Evolutionary conservation across 192 early-diverging fungal species (phyloP), one percentile per base, ranked within the genome.

Genomic region (Linderina pennispora): DNA sequence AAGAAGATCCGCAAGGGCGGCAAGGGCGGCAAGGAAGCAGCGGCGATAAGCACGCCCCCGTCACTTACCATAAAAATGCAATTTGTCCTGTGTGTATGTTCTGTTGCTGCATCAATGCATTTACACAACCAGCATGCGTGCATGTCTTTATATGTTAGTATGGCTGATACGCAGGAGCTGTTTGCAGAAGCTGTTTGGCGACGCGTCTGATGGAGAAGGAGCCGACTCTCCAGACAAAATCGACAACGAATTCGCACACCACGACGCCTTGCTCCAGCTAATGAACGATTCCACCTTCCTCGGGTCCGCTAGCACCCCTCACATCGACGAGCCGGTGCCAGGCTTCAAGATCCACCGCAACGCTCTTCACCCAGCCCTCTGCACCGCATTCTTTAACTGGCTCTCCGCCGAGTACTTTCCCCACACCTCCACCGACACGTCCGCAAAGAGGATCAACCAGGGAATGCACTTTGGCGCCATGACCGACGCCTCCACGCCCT

Each of bases 391-490:
- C 22, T 66, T 59, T 21, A 21, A 53, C 3, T 66, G 57, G 55
- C 63, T 66, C 38, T 44, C 22, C 20, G n/a, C 40, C 14, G 50
- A 46, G 45, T 67, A 67, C 23, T 67, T 67, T 45, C 7, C 45
- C 18, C 11, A 18, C 23, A 55, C 60, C 16, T 41, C 51, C 10
- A 4, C 13, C 3, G 16, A 26, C 11, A 16, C 7, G 2, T 8
- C 11, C 21, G 13, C 21, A 11, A 22, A 3, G 9, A 40, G 57
- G 3, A 28, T 40, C 25, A 69, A 69, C 47, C 66, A 69, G 34
- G 66, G 53, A 0, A 58, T 69, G 66, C 53, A 69, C 23, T 69
- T 69, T 22, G 65, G 65, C 23, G 43, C 44, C 9, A 25, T 53
- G 2, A 26, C 32, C 0, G 50, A 56, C 28, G 3, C n/a, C 11